A percentile compares a stretch with the other conserved stretches of the same genome.
phyloP scores from a whole-genome alignment of 2,329 filamentous ascomycete genomes.

The Ophiocordyceps australis region DNA sequence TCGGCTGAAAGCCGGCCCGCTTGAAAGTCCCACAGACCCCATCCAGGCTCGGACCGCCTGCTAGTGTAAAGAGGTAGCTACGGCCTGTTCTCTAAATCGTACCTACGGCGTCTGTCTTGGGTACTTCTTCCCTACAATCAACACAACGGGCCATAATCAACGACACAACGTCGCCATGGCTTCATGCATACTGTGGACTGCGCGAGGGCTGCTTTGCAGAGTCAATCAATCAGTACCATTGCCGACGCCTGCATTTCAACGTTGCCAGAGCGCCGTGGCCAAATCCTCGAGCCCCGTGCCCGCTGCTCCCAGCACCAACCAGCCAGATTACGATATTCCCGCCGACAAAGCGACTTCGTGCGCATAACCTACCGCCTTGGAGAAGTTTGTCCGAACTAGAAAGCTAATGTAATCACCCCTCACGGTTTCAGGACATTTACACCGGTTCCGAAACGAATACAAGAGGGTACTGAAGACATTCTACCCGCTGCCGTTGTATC shows the following conservation, averaged over 20 bases:
- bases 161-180: constrained; percentile 38
- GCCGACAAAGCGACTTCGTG: constrained; percentile 88
- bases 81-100: too few relatives aligned
- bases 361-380: constrained; percentile 3
- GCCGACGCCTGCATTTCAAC: constrained; percentile 25
- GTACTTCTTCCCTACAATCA: too few relatives aligned
- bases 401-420: background rate
- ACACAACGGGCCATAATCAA: too few relatives aligned
- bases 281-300: constrained; percentile 19
- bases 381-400: too few relatives aligned
- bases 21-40: too few relatives aligned
- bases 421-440: constrained; percentile 73
- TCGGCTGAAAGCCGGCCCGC: too few relatives aligned
- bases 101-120: too few relatives aligned
- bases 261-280: constrained; percentile 34
- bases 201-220: constrained; percentile 31
- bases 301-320: constrained; percentile 30
- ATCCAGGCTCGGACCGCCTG: too few relatives aligned
- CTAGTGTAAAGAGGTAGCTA: too few relatives aligned
- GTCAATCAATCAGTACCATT: too few relatives aligned
- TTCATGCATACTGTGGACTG: constrained; percentile 39
- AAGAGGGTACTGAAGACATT: constrained; percentile 75
- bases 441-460: constrained; percentile 72
- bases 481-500: constrained; percentile 76
- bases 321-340: constrained; percentile 65